A percentile compares a stretch with the other conserved stretches of the same genome.
Conservation (phyloP, 345 rosid genomes). For the Gossypioides kirkii region DNA sequence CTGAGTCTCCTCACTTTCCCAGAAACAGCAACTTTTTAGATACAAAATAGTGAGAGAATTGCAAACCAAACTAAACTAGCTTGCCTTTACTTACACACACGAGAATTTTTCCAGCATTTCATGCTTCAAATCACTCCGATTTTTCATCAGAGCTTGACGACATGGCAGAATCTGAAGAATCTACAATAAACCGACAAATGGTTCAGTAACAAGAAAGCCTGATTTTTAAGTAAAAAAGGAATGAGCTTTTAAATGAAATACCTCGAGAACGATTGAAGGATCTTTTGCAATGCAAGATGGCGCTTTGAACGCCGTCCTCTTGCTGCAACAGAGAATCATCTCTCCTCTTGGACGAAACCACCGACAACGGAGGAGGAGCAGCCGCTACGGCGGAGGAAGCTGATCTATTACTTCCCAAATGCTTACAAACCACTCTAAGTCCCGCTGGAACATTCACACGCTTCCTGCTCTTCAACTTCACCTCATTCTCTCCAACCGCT, state of each 20-base stretch:
- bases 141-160: constrained; percentile 53
- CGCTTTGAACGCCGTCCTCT: constrained; percentile 91
- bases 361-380: constrained; percentile 33
- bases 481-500: constrained; percentile 7
- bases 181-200: constrained; percentile 22
- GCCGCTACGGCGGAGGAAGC: constrained; percentile 61
- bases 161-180: constrained; percentile 49
- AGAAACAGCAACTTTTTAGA: neutral
- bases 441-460: constrained; percentile 62
- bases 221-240: neutral
- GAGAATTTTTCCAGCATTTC: neutral
- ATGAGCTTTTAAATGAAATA: constrained; percentile 14
- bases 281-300: constrained; percentile 93
- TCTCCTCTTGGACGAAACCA: constrained; percentile 46
- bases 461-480: constrained; percentile 27
- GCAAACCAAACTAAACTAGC: neutral
- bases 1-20: neutral
- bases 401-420: constrained; percentile 82
- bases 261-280: constrained; percentile 87
- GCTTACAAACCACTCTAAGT: constrained; percentile 69
- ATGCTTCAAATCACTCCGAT: constrained; percentile 7
- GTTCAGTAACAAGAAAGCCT: neutral
- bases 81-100: neutral
- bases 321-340: constrained; percentile 92
- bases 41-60: neutral